Evolutionary conservation across 1,139 yeast genomes (phyloP), one percentile per base, ranked within the genome.

Genomic region (Yamadazyma buinensis): DNA sequence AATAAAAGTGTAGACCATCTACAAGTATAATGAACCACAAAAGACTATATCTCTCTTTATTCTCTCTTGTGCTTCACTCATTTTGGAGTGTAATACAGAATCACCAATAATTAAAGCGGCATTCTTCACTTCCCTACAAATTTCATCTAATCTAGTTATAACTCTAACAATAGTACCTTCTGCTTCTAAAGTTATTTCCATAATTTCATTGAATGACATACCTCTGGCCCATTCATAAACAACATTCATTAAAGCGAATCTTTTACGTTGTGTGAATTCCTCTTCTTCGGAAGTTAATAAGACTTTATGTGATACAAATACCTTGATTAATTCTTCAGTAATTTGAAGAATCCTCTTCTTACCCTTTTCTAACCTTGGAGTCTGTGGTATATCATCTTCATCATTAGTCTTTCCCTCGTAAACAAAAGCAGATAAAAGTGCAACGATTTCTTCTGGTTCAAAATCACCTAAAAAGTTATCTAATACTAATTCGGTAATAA

Each of bases 161-260:
- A 92, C 97, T 51, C 98, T 73, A n/a, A 92, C 98, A 56, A 92
- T 94, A 0, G 97, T 86, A 25, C 99, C 99, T 60, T 92, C 99
- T 23, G 94, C 92, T 51, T 90, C 97, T 15, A 78, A 80, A 44
- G 95, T 84, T 44, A 87, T 72, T 41, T 78, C 82, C 83, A 90
- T 92, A 47, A 92, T 92, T 39, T 86, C 94, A 44, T 84, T 84
- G 63, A 92, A 92, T 1, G 94, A 74, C 71, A 88, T 72, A 2
- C 98, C 99, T 46, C 95, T 73, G 1, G 97, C 97, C 99, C 99
- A 92, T 59, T 92, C 97, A 55, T 92, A 92, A 4, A 92, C 95
- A 10, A 88, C 96, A 55, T 88, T 92, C 58, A 86, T 84, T 51
- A 92, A 69, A 0, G 94, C 95, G 60, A 92, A 92, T 46, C 98